Evolutionary conservation across 116 monocot species (phyloP).

Genomic region (Papilionanthe hybrid): DNA sequence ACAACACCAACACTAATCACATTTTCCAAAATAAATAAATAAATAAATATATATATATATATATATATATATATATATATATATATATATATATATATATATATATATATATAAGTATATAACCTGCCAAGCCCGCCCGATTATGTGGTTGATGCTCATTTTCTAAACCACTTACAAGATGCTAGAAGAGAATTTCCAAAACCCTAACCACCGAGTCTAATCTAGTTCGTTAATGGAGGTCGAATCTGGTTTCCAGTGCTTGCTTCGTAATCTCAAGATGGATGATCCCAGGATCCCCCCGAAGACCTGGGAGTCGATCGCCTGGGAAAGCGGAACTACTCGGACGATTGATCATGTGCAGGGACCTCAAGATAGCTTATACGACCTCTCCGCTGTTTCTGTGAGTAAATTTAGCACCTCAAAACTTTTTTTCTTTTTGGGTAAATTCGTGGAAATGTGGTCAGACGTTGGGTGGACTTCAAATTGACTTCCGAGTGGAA

Average conservation of each 20-base stretch:
- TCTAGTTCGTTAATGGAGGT: constrained; percentile 18
- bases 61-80: too few species aligned
- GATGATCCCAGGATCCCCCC: constrained; percentile 46
- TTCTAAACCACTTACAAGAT: not conserved
- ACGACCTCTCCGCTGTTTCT: constrained; percentile 45
- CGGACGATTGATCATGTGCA: not conserved
- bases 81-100: too few species aligned
- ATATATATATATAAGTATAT: too few species aligned
- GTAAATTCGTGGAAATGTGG: not conserved
- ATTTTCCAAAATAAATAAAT: too few species aligned
- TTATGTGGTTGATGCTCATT: not conserved
- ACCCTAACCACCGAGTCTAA: not conserved
- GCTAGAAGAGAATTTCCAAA: not conserved
- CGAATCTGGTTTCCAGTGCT: constrained; percentile 29
- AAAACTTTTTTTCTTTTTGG: not conserved
- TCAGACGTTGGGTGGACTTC: not conserved
- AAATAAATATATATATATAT: too few species aligned
- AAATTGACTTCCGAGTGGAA: not conserved
- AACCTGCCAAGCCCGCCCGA: not conserved
- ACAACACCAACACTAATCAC: too few species aligned
- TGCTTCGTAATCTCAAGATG: constrained; percentile 33
- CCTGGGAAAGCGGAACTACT: constrained; percentile 42
- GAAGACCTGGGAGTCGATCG: constrained; percentile 66
- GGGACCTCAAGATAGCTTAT: constrained; percentile 12
- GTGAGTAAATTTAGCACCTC: constrained; percentile 27